Base-by-base conservation (phyloP, 1,284 basidiomycete species). In the Tetrapyrgos nigripes region DNA sequence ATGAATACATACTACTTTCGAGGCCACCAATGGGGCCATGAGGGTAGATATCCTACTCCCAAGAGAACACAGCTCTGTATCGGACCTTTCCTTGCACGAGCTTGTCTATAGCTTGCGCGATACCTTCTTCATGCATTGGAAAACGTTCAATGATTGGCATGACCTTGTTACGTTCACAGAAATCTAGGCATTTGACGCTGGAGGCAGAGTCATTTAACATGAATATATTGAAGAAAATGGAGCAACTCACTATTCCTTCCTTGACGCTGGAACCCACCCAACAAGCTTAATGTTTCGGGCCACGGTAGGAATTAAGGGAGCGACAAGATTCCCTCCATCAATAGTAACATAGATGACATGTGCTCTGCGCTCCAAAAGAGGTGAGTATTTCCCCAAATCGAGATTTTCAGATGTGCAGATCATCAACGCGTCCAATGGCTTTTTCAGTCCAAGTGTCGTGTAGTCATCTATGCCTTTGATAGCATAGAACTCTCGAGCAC, bases 401-500 rank as follows among this genome's bases (percentile, higher is more conserved):
- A 71, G 69, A 1, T 61, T 44, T 31, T 54, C 48, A 4, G 72
- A 68, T 4, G 71, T 66, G 4, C 74, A 64, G 2, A 75, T 64
- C 3, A 74, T 56, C 26, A 76, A 28, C 13, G 68, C 63, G 19
- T 70, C 50, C 44, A 76, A 52, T 10, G 57, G 60, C 8, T 64
- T 65, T 24, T 61, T 62, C 4, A 70, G 63, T 1, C 73, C 63
- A 13, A 77, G 59, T 9, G 59, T 60, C 10, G 26, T 40, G 31
- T 57, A 57, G 53, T 57, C 59, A 11, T 44, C 60, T 4, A 46
- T 61, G 11, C 63, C 68, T 46, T 60, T 69, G 10, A 70, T 73
- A 4, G 68, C 63, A 44, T 77, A 69, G 49, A 77, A 77, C 55
- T 77, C 76, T 4, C 62, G 66, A 6, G 86, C 86, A 17, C 86